Conservation (phyloP, 192 early-diverging fungal species). For the Polychytrium aggregatum region DNA sequence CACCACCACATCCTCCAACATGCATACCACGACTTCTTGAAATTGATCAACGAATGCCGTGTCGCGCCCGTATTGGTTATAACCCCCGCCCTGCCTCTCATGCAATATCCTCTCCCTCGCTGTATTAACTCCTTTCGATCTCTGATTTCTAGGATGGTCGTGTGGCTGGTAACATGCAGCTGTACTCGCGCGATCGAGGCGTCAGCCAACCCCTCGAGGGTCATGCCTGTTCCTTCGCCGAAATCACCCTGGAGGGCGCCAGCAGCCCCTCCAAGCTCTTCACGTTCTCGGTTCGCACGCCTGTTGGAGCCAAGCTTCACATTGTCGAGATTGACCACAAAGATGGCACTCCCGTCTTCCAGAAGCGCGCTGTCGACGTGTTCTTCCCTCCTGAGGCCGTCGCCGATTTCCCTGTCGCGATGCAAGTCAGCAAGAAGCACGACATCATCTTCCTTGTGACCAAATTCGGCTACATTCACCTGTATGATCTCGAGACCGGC, state of each 20-base stretch:
- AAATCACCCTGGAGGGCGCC: conserved; percentile 67
- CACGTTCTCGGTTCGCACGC: conserved; percentile 78
- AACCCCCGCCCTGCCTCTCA: not conserved
- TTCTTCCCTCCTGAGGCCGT: conserved; percentile 95
- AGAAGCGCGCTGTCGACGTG: conserved; percentile 84
- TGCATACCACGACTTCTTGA: too few species aligned
- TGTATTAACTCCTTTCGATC: too few species aligned
- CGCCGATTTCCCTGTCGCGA: conserved; percentile 90
- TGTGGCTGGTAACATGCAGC: conserved; percentile 92
- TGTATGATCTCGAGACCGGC: conserved; percentile 92
- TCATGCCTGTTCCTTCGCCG: conserved; percentile 92
- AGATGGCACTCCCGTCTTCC: conserved; percentile 79
- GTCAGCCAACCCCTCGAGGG: conserved; percentile 93
- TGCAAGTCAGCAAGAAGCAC: conserved; percentile 92
- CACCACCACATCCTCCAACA: too few species aligned
- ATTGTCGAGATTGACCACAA: conserved; percentile 94
- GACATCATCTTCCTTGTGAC: conserved; percentile 92
- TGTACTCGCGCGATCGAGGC: conserved; percentile 84
- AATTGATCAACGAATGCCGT: not conserved
- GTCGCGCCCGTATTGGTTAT: not conserved
- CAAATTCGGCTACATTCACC: conserved; percentile 95
- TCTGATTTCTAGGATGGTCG: conserved; percentile 49
- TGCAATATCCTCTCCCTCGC: not conserved
- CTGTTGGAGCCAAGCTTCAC: conserved; percentile 79
- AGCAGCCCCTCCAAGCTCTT: conserved; percentile 82